Percentiles rank a stretch among this genome's conserved stretches.
Evolutionary conservation across 352 stramenopile genomes (phyloP).

Genomic region (Phytophthora cactorum): DNA sequence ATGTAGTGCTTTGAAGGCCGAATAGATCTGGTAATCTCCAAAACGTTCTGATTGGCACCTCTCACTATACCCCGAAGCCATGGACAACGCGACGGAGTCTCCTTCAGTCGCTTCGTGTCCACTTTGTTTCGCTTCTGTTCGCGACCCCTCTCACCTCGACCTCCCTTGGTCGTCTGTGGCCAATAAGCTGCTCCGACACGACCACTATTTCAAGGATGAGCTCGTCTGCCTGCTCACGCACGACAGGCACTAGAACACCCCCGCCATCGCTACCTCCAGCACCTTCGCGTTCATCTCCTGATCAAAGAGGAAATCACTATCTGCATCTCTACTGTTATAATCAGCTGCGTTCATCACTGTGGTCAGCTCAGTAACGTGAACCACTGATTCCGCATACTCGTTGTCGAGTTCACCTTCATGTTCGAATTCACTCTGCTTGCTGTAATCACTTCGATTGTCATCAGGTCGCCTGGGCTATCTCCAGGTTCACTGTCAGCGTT

Average conservation of each 20-base stretch:
- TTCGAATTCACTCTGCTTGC: too few relatives aligned
- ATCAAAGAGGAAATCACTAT: conserved; percentile 5
- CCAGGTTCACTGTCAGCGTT: too few relatives aligned
- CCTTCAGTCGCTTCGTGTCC: neutral
- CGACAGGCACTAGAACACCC: too few relatives aligned
- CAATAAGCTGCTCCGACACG: neutral
- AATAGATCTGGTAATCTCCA: conserved; percentile 4
- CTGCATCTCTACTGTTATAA: neutral
- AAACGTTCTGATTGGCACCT: neutral
- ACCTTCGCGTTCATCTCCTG: neutral
- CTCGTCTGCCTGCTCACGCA: neutral
- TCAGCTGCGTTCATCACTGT: neutral
- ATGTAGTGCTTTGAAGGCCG: conserved; percentile 5
- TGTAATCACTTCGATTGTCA: too few relatives aligned
- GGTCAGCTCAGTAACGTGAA: neutral
- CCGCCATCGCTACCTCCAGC: too few relatives aligned
- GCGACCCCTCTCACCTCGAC: neutral
- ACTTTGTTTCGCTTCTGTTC: neutral
- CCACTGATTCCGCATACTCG: neutral
- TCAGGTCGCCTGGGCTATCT: too few relatives aligned
- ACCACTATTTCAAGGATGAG: neutral
- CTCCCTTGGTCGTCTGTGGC: neutral
- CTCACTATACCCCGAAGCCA: neutral
- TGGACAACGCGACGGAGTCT: neutral
- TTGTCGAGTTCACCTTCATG: neutral